A percentile compares a stretch with the other conserved stretches of the same genome.
These are phyloP conservation scores for Sphaerobolus stellatus DNA, from an alignment of 1,284 basidiomycete species.

Conservation along the genomic window DNA sequence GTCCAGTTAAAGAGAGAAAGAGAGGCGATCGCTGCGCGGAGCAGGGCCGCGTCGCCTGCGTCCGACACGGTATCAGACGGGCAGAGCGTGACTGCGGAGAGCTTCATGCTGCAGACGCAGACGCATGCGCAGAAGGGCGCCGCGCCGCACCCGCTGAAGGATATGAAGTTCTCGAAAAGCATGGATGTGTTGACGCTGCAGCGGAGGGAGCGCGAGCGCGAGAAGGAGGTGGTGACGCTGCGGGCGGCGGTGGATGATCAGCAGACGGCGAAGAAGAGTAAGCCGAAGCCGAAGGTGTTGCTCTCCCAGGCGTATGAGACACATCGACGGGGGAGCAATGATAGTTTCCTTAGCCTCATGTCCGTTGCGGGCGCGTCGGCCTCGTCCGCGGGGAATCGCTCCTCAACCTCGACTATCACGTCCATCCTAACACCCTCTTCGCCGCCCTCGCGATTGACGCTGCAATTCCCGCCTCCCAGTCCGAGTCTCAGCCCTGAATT, in stretches of 20 bases:
- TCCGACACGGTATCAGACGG: slow-evolving; percentile 26
- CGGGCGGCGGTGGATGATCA: background rate
- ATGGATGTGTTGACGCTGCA: slow-evolving; percentile 3
- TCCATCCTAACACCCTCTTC: background rate
- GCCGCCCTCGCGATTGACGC: background rate
- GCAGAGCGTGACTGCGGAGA: slow-evolving; percentile 14
- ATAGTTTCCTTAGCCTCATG: slow-evolving; percentile 11
- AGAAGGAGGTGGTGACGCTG: slow-evolving; percentile 14
- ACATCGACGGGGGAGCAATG: slow-evolving; percentile 16
- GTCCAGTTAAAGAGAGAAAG: slow-evolving; percentile 39
- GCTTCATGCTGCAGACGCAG: slow-evolving; percentile 20
- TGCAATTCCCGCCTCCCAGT: slow-evolving; percentile 2
- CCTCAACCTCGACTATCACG: slow-evolving; percentile 9
- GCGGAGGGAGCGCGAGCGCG: slow-evolving; percentile 10
- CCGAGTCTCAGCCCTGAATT: slow-evolving; percentile 9
- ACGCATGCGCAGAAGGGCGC: slow-evolving; percentile 4
- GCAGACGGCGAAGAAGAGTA: background rate
- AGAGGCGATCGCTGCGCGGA: background rate
- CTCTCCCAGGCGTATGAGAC: slow-evolving; percentile 21
- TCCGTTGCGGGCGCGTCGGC: slow-evolving; percentile 19
- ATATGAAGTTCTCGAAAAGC: slow-evolving; percentile 10
- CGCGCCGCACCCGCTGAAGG: slow-evolving; percentile 9
- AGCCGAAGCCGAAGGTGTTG: slow-evolving; percentile 1
- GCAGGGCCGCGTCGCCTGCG: slow-evolving; percentile 42
- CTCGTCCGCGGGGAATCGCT: slow-evolving; percentile 13